Evolutionary conservation across 495 filamentous ascomycete species (phyloP), one percentile per base, ranked within the genome.

Genomic region (Pyrenula aspistea): DNA sequence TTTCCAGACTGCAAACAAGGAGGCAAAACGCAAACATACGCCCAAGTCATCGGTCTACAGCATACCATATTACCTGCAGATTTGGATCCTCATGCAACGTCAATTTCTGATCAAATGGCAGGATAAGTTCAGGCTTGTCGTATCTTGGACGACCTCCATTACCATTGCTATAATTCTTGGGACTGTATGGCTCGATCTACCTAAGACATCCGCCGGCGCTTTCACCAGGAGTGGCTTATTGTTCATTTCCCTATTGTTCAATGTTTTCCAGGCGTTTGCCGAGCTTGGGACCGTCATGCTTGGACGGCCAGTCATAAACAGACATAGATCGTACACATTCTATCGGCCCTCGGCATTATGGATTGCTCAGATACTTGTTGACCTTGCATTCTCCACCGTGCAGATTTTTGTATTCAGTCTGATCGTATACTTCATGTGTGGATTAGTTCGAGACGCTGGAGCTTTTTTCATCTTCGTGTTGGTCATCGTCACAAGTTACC

Each of bases 81-180:
- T 92, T 4, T 91, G 86, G 87, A 84, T 86, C 3, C 62, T 93
- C 55, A 87, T 89, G 78, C 83, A 89, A 62, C 78, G 89, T 1
- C 89, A 95, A 63, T 92, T 87, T 64, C 71, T 87, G 24, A 81
- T 92, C 60, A 92, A 91, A 69, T 86, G 85, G 79, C 87, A 91
- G 63, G 89, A 95, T 63, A 85, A 84, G 53, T 87, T 91, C 61
- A 79, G 79, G 1, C 71, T 91, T n/a, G 72, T 75, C 12, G 82
- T 91, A 22, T 85, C 82, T 20, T 93, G 87, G 87, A 68, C 85
- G 49, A 86, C 88, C 3, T 83, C 80, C 58, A 84, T 89, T 50
- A 71, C 84, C 48, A 85, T 92, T 62, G 87, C 85, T 11, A 83
- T 91, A 56, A 78, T 92, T 10, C 70, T 89, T 2, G 88, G 88